A percentile compares a stretch with the other conserved stretches of the same genome.
phyloP scores from a whole-genome alignment of 768 basidiomycete genomes.

The Russula earlei region DNA sequence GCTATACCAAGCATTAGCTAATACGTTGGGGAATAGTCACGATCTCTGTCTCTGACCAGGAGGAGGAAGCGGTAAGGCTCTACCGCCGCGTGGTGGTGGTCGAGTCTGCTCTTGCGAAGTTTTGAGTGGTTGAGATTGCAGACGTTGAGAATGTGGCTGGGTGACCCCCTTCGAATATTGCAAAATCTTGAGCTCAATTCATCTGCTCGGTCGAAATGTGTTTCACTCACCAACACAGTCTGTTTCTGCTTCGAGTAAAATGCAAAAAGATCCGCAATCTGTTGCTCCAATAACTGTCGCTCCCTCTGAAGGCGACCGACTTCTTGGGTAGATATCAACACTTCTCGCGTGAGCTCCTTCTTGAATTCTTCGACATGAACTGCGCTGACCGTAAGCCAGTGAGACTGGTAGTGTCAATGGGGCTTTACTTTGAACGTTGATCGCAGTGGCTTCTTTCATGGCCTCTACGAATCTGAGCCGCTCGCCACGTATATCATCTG shows the following conservation, averaged over 20 bases:
- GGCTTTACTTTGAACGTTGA: constrained; percentile 66
- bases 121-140: constrained; percentile 7
- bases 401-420: neutral
- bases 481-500: constrained; percentile 79
- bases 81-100: neutral
- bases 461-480: constrained; percentile 82
- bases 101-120: constrained; percentile 1
- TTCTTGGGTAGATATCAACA: constrained; percentile 64
- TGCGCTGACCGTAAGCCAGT: constrained; percentile 25
- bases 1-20: neutral
- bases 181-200: neutral
- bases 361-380: constrained; percentile 87
- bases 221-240: constrained; percentile 19
- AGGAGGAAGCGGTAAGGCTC: constrained; percentile 12
- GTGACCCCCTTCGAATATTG: neutral
- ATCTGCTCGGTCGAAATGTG: neutral
- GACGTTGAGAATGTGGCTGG: neutral
- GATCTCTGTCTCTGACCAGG: constrained; percentile 1
- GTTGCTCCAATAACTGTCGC: constrained; percentile 53
- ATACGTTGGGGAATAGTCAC: neutral
- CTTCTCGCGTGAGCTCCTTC: constrained; percentile 66
- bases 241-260: constrained; percentile 63
- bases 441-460: constrained; percentile 88
- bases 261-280: constrained; percentile 63
- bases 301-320: constrained; percentile 58